Base-by-base conservation (phyloP, 208 protist genomes). In the Crithidia fasciculata region DNA sequence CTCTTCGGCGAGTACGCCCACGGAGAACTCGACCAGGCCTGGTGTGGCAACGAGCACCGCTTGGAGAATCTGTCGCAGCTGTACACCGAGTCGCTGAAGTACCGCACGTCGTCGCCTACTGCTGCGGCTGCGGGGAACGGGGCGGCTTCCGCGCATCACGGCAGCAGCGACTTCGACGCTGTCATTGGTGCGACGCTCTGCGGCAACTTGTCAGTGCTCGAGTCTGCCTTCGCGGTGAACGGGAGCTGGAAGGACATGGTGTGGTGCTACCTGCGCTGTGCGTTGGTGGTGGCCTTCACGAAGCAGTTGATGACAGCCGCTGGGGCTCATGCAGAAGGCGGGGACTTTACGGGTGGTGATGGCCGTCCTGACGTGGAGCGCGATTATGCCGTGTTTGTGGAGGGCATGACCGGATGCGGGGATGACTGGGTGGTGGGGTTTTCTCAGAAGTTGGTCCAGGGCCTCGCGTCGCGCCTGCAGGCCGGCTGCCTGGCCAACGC, bases 1-100 rank as follows among this genome's bases (percentile, higher is more conserved):
- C 81, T 96, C 12, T 96, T 96, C 63, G 89, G 89, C 28, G 91
- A 96, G 80, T 96, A 96, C 80, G 87, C 78, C n/a, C 81, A 90
- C 61, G 83, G 89, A 16, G 82, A 91, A 63, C 55, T 90, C 53
- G 78, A 85, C 39, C 67, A 78, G 65, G 65, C 67, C 13, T 93
- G 88, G 87, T 81, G 73, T 13, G 85, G 86, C 62, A 96, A 96
- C 72, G 80, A 91, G 50, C 80, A 84, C 58, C 86, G 91, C 37
- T 77, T 96, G 8, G 82, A 90, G 52, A 90, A 82, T 74, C 82
- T 96, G 39, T 85, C 83, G 40, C 87, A 93, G 68, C 80, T 96
- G 2, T 95, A 86, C 68, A 87, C 89, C 47, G 87, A 93, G 50
- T 82, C 86, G 3, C 59, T 76, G 16, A 50, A 54, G 37, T 69